Base-by-base conservation (phyloP, 164 flowering plant genomes). In the Kalanchoe fedtschenkoi region DNA sequence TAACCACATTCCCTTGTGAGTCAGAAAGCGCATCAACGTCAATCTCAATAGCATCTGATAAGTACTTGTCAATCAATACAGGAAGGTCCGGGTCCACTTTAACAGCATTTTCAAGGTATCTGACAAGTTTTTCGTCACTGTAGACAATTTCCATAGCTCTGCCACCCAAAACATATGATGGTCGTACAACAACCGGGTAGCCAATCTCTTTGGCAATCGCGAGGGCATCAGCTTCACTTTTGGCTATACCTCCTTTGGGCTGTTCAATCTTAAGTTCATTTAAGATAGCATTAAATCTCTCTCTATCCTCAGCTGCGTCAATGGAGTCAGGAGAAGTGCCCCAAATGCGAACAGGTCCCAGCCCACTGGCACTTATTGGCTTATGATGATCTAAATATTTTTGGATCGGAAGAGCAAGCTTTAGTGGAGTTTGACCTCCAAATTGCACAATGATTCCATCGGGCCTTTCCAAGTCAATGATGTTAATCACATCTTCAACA, bases 131-230 rank as follows among this genome's bases (percentile, higher is more conserved):
- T 1, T 84, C 83, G 62, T 88, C 91, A 71, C 71, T 79, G 66
- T 88, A 84, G 5, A 90, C 97, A 61, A 90, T 90, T 77, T 88
- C 92, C 97, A 90, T 90, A n/a, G 84, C 97, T 6, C 97, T 77
- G 34, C 97, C 97, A 55, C 95, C 97, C 66, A 90, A 66, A 15
- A 91, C 93, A 71, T 91, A 91, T 10, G 97, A 88, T 59, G 97
- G 93, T 21, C 97, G 71, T 14, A 91, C 96, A 28, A 91, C 95
- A 53, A 91, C 89, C 4, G 96, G 96, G 70, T 86, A 88, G 4
- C 95, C 95, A 41, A 91, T 78, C 0, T 84, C 84, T 61, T 42
- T 59, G 3, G 93, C 93, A 58, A 90, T 90, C 66, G 85, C 70
- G 22, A 90, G 73, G 26, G 97, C 97, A 78, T 84, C 89, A 26